Evolutionary conservation across 352 stramenopile species (phyloP), one percentile per base, ranked within the genome.

Genomic region (Phytophthora colocasiae): DNA sequence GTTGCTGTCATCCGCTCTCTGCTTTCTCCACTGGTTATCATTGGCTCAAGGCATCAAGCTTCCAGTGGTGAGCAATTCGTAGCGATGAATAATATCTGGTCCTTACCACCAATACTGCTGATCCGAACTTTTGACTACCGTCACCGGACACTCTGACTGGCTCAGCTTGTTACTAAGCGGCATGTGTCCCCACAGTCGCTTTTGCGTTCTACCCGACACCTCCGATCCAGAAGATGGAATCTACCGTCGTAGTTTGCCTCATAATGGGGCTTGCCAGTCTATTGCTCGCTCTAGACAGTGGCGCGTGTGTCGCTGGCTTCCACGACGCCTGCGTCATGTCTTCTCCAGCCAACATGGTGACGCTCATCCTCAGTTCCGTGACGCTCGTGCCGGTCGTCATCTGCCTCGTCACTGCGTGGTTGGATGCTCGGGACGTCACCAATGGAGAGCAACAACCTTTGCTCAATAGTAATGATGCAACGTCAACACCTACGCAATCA

Each of bases 311-410:
- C 34, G 27, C 10, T 22, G 38, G 36, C 6, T 40, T 36, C 17
- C 11, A 65, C 40, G 27, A 40, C 10, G 57, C 29, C 27, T 65
- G 57, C 27, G 26, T 65, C 31, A 57, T 65, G 34, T 34, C 47
- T 17, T n/a, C 38, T 15, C 46, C 46, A 4, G 57, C 57, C 36
- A 65, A 57, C 15, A 65, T 65, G 47, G 47, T 65, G 57, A 52
- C 57, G 17, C 24, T 65, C 4, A 65, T 65, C 39, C 29, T 65
- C 8, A 65, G 57, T 45, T 38, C 47, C 6, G 56, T 38, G 24
- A 64, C 56, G 29, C 46, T 64, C 4, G 36, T 64, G 22, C 56
- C 56, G 1, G 56, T 64, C 15, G 22, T 17, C 10, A 38, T 39
- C 8, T 64, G 56, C 27, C 45, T 66, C 15, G 31, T 66, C 31